Evolutionary conservation across 768 basidiomycete species (phyloP), one percentile per base, ranked within the genome.

Genomic region (Daedalea quercina): DNA sequence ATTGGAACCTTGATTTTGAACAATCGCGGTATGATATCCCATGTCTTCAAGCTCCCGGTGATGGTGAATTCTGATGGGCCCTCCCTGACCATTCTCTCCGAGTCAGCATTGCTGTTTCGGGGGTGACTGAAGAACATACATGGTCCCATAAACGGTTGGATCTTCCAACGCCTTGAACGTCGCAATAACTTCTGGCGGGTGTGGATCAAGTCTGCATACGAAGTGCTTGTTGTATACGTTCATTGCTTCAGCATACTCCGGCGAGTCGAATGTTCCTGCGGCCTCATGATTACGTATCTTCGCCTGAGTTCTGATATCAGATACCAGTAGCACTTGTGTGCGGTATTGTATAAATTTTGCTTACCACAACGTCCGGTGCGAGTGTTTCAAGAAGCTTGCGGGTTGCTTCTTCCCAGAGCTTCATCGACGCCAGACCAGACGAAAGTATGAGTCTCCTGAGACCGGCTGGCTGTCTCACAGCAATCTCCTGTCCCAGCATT

Each of bases 241-340:
- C 55, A 73, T 70, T 12, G 73, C 78, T 3, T 67, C 65, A 41
- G 73, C 55, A 55, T 81, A 82, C 53, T 79, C 78, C 44, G 66
- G 55, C 13, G 68, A 64, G 17, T 72, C 65, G 3, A 67, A 76
- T 34, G 73, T 78, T 2, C 69, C 74, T 1, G 67, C 74, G 15
- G 55, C 66, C 60, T 82, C 79, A 52, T 78, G 73, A 56, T 71
- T 74, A 8, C 44, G 66, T 60, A 80, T 57, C 2, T 50, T 56
- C 4, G 73, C 70, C 55, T 72, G 70, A 0, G n/a, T n/a, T n/a
- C n/a, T n/a, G n/a, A n/a, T n/a, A n/a, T n/a, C n/a, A n/a, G n/a
- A n/a, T n/a, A n/a, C n/a, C n/a, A n/a, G n/a, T n/a, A n/a, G 31
- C 34, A 19, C 22, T 19, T 15, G 22, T 19, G 15, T 9, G 3